Evolutionary conservation across 768 basidiomycete species (phyloP).

Genomic region (Ramaria rubella): DNA sequence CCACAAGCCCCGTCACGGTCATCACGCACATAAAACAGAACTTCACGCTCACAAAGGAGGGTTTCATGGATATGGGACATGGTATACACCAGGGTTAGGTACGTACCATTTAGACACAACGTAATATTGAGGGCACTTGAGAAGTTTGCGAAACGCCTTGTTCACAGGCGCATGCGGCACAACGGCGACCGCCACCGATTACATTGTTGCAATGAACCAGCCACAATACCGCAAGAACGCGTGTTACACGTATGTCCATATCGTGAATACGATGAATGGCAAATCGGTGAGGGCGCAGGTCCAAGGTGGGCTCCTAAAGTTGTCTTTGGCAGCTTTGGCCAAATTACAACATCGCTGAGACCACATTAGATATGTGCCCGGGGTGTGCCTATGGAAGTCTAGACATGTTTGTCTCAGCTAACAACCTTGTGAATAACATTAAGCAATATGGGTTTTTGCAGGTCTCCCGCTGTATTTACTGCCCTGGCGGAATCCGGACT

Average conservation of each 20-base stretch:
- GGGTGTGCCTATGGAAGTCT: slow-evolving; percentile 1
- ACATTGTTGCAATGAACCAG: slow-evolving; percentile 3
- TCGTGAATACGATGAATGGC: neutral
- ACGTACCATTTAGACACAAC: neutral
- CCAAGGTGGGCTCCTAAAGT: neutral
- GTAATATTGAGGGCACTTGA: neutral
- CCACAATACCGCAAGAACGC: neutral
- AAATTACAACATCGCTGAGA: neutral
- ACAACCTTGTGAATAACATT: neutral
- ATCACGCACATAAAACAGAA: neutral
- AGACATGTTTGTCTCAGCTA: neutral
- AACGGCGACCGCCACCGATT: neutral
- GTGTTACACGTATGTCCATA: neutral
- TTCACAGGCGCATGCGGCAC: slow-evolving; percentile 5
- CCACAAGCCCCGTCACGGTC: neutral
- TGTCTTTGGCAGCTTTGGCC: neutral
- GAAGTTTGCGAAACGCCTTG: neutral
- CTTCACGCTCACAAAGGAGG: neutral
- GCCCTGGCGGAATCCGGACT: slow-evolving; percentile 1
- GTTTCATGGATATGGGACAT: neutral
- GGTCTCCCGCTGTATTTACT: slow-evolving; percentile 4
- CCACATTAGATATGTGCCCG: slow-evolving; percentile 1
- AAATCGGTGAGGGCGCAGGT: neutral
- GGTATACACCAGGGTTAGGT: slow-evolving; percentile 5
- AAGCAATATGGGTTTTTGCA: neutral